These are phyloP conservation scores for Allium fistulosum DNA, from an alignment of 106 monocot species.

Conservation along the genomic window DNA sequence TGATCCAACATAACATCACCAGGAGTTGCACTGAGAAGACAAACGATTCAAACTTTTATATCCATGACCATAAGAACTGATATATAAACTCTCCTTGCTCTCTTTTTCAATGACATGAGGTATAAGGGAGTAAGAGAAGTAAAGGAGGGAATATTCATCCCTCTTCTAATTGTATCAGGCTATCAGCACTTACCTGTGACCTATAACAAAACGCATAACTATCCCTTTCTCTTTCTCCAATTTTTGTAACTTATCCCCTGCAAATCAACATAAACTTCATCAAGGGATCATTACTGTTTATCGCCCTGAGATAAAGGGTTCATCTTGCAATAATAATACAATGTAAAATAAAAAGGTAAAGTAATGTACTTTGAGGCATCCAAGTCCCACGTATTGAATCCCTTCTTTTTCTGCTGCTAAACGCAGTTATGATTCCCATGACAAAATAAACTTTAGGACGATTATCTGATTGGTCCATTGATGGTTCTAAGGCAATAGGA, in stretches of 20 bases:
- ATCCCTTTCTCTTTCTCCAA: slow-evolving; percentile 19
- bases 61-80: too few relatives aligned
- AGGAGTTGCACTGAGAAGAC: slow-evolving; percentile 11
- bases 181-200: neutral
- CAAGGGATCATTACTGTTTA: too few relatives aligned
- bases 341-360: too few relatives aligned
- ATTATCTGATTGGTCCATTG: slow-evolving; percentile 13
- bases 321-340: too few relatives aligned
- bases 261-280: too few relatives aligned
- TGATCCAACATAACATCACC: slow-evolving; percentile 16
- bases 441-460: slow-evolving; percentile 66
- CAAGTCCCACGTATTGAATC: slow-evolving; percentile 81
- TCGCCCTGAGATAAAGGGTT: too few relatives aligned
- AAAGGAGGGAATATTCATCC: too few relatives aligned
- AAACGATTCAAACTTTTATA: too few relatives aligned
- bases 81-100: too few relatives aligned
- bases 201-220: slow-evolving; percentile 22
- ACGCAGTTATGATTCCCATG: slow-evolving; percentile 84
- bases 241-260: neutral
- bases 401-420: slow-evolving; percentile 84
- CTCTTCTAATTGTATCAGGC: too few relatives aligned
- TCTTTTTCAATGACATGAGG: too few relatives aligned
- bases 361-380: slow-evolving; percentile 71
- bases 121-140: too few relatives aligned
- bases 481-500: slow-evolving; percentile 29